These are phyloP conservation scores for Botrytis paeoniae DNA, from an alignment of 2,329 filamentous ascomycete genomes.

Conservation along the genomic window DNA sequence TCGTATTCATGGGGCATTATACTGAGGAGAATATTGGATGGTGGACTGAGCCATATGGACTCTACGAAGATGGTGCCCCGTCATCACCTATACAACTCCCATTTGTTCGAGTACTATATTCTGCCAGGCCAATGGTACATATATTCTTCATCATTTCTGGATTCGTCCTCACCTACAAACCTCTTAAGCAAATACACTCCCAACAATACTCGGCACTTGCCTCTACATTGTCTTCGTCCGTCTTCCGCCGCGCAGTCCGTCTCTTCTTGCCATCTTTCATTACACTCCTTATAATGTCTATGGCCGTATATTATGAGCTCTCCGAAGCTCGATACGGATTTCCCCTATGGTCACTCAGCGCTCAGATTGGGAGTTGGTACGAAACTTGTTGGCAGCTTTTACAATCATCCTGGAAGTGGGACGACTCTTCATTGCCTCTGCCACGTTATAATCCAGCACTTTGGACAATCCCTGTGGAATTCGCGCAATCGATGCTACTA, in stretches of 20 bases:
- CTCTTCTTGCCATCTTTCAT: constrained; percentile 47
- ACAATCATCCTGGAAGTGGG: constrained; percentile 29
- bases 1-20: constrained; percentile 49
- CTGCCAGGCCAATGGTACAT: constrained; percentile 48
- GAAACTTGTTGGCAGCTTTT: constrained; percentile 42
- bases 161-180: constrained; percentile 47
- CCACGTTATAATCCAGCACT: constrained; percentile 35
- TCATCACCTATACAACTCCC: constrained; percentile 46
- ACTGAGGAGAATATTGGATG: constrained; percentile 44
- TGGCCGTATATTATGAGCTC: constrained; percentile 45
- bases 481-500: constrained; percentile 35
- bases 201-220: constrained; percentile 41
- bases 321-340: constrained; percentile 46
- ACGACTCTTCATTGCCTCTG: constrained; percentile 23
- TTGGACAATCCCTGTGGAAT: constrained; percentile 38
- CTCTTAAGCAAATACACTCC: constrained; percentile 43
- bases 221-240: constrained; percentile 45
- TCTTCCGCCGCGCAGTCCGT: constrained; percentile 47
- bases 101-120: constrained; percentile 45
- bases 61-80: constrained; percentile 37
- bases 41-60: constrained; percentile 36
- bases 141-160: constrained; percentile 53
- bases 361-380: constrained; percentile 43
- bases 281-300: constrained; percentile 45
- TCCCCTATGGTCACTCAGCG: constrained; percentile 38